Percentiles rank a stretch among this genome's conserved stretches.
These are phyloP conservation scores for Fusarium begoniae DNA, from an alignment of 2,329 filamentous ascomycete genomes.

Conservation along the genomic window DNA sequence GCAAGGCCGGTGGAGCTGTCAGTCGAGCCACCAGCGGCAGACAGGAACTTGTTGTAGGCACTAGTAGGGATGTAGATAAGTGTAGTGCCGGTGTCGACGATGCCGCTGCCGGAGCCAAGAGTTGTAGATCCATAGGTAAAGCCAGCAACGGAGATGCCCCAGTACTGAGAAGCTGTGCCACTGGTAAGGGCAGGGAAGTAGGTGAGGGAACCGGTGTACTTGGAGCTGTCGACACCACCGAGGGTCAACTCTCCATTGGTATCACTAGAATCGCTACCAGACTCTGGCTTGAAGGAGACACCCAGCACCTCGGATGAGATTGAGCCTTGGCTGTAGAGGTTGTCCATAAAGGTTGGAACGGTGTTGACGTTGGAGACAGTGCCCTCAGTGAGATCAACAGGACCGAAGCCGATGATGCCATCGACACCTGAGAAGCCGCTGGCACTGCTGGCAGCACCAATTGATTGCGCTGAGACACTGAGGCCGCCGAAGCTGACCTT, in stretches of 20 bases:
- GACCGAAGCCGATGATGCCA: neutral
- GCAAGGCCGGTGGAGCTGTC: neutral
- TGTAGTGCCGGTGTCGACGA: neutral
- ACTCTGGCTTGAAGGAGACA: neutral
- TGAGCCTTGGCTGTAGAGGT: neutral
- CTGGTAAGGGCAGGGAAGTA: neutral
- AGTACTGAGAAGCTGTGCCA: neutral
- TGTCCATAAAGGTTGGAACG: neutral
- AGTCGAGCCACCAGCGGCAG: neutral
- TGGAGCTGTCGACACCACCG: neutral
- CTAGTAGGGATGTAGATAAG: neutral
- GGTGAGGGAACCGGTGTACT: neutral
- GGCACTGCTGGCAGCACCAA: neutral
- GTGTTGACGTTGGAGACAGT: neutral
- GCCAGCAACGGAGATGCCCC: neutral
- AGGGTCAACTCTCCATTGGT: neutral
- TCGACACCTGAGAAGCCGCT: neutral
- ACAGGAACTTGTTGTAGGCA: neutral
- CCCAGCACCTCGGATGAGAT: neutral
- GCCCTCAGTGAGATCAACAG: neutral
- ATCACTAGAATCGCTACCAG: neutral
- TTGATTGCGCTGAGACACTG: rapidly evolving
- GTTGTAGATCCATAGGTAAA: neutral
- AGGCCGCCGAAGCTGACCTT: neutral
- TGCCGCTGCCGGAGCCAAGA: neutral